Evolutionary conservation across 2,329 filamentous ascomycete genomes (phyloP), one percentile per base, ranked within the genome.

Genomic region (Colletotrichum sidae): DNA sequence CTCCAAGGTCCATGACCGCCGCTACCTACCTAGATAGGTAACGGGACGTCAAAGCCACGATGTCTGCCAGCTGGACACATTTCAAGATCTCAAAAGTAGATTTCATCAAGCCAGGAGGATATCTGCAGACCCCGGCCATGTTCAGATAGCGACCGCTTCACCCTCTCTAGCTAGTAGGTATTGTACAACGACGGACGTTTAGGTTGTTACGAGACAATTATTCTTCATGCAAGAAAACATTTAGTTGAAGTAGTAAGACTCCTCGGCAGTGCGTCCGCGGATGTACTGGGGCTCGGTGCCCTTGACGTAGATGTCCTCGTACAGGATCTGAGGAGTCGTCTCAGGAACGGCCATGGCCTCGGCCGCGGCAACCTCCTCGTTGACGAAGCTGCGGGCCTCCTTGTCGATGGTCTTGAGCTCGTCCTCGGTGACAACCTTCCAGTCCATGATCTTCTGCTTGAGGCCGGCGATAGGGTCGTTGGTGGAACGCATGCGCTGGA

Each of bases 401-500:
- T 97, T 98, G 86, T 99, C 96, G 72, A 99, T 90, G 71, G 80
- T 79, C 92, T 99, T 99, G 79, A 99, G 90, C 83, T 98, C 95
- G 45, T 97, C 94, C 86, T 99, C 96, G 67, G 86, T 89, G 72
- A 90, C 90, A 71, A 99, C 91, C 67, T 88, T 88, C 96, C 96
- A 99, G 82, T 99, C 96, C 65, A 99, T 84, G 71, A 99, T 91
- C 87, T 97, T 97, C 86, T 96, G 92, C 90, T 98, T 98, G 73
- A 99, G 89, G 67, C 96, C 96, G 75, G 94, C 94, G 77, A 99
- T 99, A 72, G 96, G 94, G 84, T 99, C 96, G 83, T 98, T 93
- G 83, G 96, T 99, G 74, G 92, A 96, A 76, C 96, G 93, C 96
- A 99, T 99, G 81, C 95, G 94, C 87, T 97, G 95, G 77, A 99